Percentiles rank a stretch among this genome's conserved stretches.
These are phyloP conservation scores for Phytophthora tubulina DNA, from an alignment of 352 stramenopile species.

Conservation along the genomic window DNA sequence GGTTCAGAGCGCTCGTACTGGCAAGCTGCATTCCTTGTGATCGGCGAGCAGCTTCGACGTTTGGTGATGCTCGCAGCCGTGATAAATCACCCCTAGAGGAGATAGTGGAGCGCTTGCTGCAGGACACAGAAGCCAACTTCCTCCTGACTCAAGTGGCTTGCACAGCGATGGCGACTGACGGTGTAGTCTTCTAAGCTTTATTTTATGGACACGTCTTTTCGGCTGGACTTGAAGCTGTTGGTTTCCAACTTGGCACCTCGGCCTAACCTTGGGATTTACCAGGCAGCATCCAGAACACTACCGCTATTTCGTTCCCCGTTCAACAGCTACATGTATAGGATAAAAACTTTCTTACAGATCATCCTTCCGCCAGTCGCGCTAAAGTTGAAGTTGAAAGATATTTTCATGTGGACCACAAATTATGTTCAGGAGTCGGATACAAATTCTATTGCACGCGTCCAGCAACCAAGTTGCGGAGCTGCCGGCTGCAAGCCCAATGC, in stretches of 20 bases:
- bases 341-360: no score
- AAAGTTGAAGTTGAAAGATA: conserved; percentile 1
- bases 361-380: no score
- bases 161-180: neutral
- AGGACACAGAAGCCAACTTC: neutral
- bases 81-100: conserved; percentile 17
- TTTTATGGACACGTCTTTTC: conserved; percentile 1
- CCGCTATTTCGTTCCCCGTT: no score
- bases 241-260: no score
- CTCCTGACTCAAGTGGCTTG: conserved; percentile 7
- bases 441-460: conserved; percentile 3
- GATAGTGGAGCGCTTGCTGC: neutral
- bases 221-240: neutral
- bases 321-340: no score
- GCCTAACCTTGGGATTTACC: no score
- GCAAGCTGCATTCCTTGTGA: no score
- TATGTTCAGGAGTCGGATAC: conserved; percentile 6
- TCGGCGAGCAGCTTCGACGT: neutral
- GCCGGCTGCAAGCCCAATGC: neutral
- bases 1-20: neutral
- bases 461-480: neutral
- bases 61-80: conserved; percentile 4
- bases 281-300: no score
- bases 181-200: neutral
- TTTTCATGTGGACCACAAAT: conserved; percentile 4